Percentiles rank a stretch among this genome's conserved stretches.
Evolutionary conservation across 495 filamentous ascomycete species (phyloP).

Genomic region (Talaromyces ruber): DNA sequence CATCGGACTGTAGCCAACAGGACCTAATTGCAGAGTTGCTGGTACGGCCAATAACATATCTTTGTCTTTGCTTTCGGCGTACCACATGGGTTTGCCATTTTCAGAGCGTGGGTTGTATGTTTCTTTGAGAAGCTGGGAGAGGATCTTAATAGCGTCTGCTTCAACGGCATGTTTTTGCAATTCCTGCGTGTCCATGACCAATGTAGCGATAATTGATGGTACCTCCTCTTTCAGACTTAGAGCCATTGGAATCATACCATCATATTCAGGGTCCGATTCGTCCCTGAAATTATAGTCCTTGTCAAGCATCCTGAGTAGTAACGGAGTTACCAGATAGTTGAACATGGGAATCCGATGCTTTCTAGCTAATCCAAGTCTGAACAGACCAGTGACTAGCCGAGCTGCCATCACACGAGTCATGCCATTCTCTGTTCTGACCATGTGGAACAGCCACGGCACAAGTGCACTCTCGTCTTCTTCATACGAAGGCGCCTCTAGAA

Average conservation of each 20-base stretch:
- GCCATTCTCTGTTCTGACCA: constrained; percentile 54
- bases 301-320: constrained; percentile 61
- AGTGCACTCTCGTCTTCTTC: constrained; percentile 72
- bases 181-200: constrained; percentile 66
- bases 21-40: constrained; percentile 40
- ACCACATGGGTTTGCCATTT: constrained; percentile 29
- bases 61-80: constrained; percentile 22
- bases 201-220: constrained; percentile 63
- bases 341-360: constrained; percentile 54
- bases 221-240: constrained; percentile 56
- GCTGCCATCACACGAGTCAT: constrained; percentile 70
- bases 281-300: constrained; percentile 39
- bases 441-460: constrained; percentile 71
- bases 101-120: constrained; percentile 43
- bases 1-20: constrained; percentile 51
- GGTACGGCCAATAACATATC: constrained; percentile 11
- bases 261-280: constrained; percentile 29
- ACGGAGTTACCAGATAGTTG: constrained; percentile 60
- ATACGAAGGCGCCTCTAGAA: constrained; percentile 24
- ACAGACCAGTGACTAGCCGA: constrained; percentile 67
- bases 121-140: constrained; percentile 71
- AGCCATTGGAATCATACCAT: constrained; percentile 28
- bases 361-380: constrained; percentile 56
- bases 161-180: constrained; percentile 80
- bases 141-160: constrained; percentile 60